Evolutionary conservation across 1,284 basidiomycete species (phyloP).

Genomic region (Neotropicomus parvogracilis): DNA sequence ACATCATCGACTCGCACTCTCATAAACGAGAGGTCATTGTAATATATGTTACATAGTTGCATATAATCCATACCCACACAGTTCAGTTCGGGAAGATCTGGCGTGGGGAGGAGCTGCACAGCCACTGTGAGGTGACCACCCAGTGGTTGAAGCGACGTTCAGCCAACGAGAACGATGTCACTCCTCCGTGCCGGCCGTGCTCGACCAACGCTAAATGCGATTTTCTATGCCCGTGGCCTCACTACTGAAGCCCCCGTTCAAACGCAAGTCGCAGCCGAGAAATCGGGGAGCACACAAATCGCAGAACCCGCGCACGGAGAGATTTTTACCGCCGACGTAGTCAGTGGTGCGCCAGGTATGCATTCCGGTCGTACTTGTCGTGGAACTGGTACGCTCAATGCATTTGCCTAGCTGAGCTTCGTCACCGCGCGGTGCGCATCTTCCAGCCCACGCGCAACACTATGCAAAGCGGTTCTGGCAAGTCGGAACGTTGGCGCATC

Average conservation of each 20-base stretch:
- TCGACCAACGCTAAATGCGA: slow-evolving; percentile 24
- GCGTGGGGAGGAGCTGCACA: slow-evolving; percentile 17
- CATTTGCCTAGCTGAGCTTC: slow-evolving; percentile 64
- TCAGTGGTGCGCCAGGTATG: slow-evolving; percentile 77
- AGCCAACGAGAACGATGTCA: slow-evolving; percentile 35
- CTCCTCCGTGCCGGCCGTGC: slow-evolving; percentile 39
- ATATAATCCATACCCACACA: slow-evolving; percentile 10
- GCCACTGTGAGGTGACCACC: slow-evolving; percentile 19
- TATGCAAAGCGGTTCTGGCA: slow-evolving; percentile 90
- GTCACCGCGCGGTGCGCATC: slow-evolving; percentile 86
- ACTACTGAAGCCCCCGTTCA: slow-evolving; percentile 20
- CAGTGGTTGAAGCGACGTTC: slow-evolving; percentile 1
- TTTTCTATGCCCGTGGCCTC: slow-evolving; percentile 21
- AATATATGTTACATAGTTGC: slow-evolving; percentile 25
- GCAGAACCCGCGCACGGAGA: slow-evolving; percentile 46
- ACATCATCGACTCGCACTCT: not conserved
- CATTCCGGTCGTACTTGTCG: slow-evolving; percentile 6
- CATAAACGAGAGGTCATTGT: slow-evolving; percentile 12
- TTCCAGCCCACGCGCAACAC: slow-evolving; percentile 93
- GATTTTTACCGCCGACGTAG: slow-evolving; percentile 68
- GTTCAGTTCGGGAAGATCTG: no score
- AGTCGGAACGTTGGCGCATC: slow-evolving; percentile 88
- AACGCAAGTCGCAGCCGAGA: slow-evolving; percentile 23
- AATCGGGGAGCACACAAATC: slow-evolving; percentile 31
- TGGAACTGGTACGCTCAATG: not conserved